A percentile compares a stretch with the other conserved stretches of the same genome.
Evolutionary conservation across 2,329 filamentous ascomycete genomes (phyloP).

Genomic region (Basipetospora chlamydospora): DNA sequence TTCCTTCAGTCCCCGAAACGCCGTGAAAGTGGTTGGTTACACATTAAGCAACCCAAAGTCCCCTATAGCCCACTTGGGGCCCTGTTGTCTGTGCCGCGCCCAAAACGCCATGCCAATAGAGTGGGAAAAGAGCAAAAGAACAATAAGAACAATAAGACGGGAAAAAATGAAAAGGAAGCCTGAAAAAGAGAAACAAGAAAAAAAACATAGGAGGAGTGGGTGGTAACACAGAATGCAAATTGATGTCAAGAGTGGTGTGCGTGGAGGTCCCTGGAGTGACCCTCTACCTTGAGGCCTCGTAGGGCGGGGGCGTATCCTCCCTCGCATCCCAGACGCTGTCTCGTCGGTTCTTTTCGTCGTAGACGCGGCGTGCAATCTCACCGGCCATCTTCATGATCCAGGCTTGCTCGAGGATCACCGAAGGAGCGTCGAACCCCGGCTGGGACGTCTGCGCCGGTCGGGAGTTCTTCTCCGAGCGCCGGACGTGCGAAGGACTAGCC

Average conservation of each 20-base stretch:
- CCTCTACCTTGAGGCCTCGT: slow-evolving; percentile 27
- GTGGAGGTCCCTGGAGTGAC: neutral
- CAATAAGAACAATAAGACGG: neutral
- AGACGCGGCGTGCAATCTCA: slow-evolving; percentile 76
- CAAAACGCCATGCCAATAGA: too few relatives aligned
- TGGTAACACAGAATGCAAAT: too few relatives aligned
- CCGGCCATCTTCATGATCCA: slow-evolving; percentile 90
- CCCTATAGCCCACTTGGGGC: too few relatives aligned
- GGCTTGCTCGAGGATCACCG: slow-evolving; percentile 59
- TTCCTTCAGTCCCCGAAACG: too few relatives aligned
- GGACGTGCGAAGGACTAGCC: neutral
- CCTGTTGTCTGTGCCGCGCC: too few relatives aligned
- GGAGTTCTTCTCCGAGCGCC: slow-evolving; percentile 1
- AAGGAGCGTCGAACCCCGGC: slow-evolving; percentile 14
- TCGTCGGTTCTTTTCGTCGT: slow-evolving; percentile 62
- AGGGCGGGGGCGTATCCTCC: slow-evolving; percentile 45
- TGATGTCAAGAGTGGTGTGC: neutral
- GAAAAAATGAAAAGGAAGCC: neutral
- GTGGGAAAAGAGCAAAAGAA: neutral
- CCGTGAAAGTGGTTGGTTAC: too few relatives aligned
- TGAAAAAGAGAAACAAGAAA: neutral
- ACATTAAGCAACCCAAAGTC: too few relatives aligned
- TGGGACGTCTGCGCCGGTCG: neutral
- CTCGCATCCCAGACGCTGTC: slow-evolving; percentile 37
- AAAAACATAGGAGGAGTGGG: neutral